A percentile compares a stretch with the other conserved stretches of the same genome.
phyloP scores from a whole-genome alignment of 2,329 filamentous ascomycete genomes.

The Neonectria coccinea region DNA sequence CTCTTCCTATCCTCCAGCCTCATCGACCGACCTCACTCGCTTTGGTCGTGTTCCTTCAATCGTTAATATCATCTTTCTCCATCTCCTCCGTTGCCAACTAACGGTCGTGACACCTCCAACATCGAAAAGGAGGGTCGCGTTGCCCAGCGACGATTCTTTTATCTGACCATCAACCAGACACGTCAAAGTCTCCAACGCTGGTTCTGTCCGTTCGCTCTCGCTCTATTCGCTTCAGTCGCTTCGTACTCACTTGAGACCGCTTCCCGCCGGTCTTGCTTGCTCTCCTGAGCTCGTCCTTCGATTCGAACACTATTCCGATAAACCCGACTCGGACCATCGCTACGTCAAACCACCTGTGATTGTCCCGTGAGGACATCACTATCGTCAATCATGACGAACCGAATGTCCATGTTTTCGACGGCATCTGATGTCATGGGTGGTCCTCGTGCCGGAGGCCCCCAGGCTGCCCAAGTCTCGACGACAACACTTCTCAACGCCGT shows the following conservation, averaged over 20 bases:
- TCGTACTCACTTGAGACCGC: slow-evolving; percentile 20
- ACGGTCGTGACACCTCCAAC: slow-evolving; percentile 33
- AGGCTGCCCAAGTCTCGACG: slow-evolving; percentile 86
- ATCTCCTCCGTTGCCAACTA: slow-evolving; percentile 28
- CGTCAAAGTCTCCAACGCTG: slow-evolving; percentile 27
- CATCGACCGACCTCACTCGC: slow-evolving; percentile 66
- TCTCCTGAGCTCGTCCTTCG: slow-evolving; percentile 26
- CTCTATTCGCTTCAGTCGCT: slow-evolving; percentile 30
- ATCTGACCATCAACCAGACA: slow-evolving; percentile 32
- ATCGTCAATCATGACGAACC: slow-evolving; percentile 65
- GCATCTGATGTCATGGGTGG: slow-evolving; percentile 72
- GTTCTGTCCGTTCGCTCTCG: slow-evolving; percentile 34
- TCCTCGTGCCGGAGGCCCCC: slow-evolving; percentile 69
- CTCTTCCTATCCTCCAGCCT: slow-evolving; percentile 39
- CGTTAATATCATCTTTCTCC: slow-evolving; percentile 48
- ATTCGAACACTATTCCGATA: slow-evolving; percentile 25
- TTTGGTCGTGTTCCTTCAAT: slow-evolving; percentile 62
- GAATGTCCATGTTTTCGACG: slow-evolving; percentile 77
- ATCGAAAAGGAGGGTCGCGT: slow-evolving; percentile 47
- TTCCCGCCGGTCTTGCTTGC: slow-evolving; percentile 18
- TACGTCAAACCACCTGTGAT: slow-evolving; percentile 47
- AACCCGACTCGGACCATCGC: slow-evolving; percentile 33
- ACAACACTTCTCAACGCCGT: slow-evolving; percentile 92
- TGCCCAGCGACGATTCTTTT: slow-evolving; percentile 45
- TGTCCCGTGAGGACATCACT: slow-evolving; percentile 55